Base-by-base conservation (phyloP, 768 basidiomycete genomes). In the Pleurotus giganteus region DNA sequence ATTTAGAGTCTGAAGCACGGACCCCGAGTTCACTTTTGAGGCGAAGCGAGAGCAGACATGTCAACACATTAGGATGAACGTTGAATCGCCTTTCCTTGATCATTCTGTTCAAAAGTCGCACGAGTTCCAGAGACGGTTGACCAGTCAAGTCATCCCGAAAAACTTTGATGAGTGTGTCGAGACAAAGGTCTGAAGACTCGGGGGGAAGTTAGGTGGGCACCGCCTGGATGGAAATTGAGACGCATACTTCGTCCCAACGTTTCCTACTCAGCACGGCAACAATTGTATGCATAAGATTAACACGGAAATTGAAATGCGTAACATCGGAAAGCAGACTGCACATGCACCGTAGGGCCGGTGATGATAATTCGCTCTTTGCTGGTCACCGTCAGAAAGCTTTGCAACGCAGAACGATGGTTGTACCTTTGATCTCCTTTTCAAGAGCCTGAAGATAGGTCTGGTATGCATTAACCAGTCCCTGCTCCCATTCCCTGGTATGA, bases 241-340 rank as follows among this genome's bases (percentile, higher is more conserved):
- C 24, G 69, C 85, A 65, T 63, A 94, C 96, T 70, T 85, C 78
- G 71, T 94, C 89, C 94, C 95, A 98, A 17, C 88, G 85, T 65
- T 82, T 88, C 66, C 83, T 84, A 66, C 94, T 94, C 44, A 98
- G 70, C 12, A 84, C 83, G 46, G 87, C 84, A 21, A 98, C 84
- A 55, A 98, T 76, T 47, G 88, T 87, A 57, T 85, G 85, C 84
- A 97, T 92, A 61, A 99, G 80, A 73, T 98, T 97, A 60, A 83
- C 78, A 42, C 91, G 84, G 69, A 98, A 98, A 74, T 98, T 99
- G 84, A 99, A 99, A 72, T 98, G 94, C 12, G 92, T 89, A 58
- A 86, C 83, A 65, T 92, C 86, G 17, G 80, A 78, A 23, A 94
- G 74, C 41, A 98, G 77, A 4, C 87, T 87, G 71, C 94, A 95